Base-by-base conservation (phyloP, 116 monocot genomes). In the Phalaenopsis hybrid region DNA sequence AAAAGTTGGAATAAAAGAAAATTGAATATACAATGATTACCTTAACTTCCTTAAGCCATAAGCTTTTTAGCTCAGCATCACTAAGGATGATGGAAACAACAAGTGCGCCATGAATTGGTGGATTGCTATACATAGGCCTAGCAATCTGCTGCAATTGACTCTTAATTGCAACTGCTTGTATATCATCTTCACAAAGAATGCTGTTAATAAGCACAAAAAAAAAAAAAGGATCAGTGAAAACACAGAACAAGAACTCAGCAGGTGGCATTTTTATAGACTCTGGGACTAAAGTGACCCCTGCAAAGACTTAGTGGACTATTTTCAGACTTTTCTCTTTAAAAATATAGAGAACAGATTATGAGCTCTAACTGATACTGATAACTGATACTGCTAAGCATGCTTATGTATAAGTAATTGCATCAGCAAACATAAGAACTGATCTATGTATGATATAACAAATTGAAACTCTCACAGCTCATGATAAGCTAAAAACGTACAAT, bases 91-190 rank as follows among this genome's bases (percentile, higher is more conserved):
- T 92, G 13, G 93, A 92, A 83, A 94, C 94, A 80, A 99, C 79
- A 43, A 93, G 85, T 21, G 99, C 88, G 76, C 99, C 99, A 85
- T 99, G 99, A 59, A 95, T 75, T 80, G 99, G 95, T 75, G 95
- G 99, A 57, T 95, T 99, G 78, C 95, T 93, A 81, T 99, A 99
- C 99, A 99, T 99, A 43, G 99, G 99, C 79, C 99, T 93, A 9
- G 91, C 95, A 81, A 99, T 89, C 81, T 99, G 99, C 83, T 99
- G 93, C 86, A 99, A 75, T 87, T 95, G 99, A 85, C 99, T 99
- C 90, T 99, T 99, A 74, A 99, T 95, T 23, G 95, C 87, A 45
- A 93, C 95, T 51, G 99, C 99, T 89, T 99, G 90, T 34, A 88
- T 83, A 59, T 95, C 99, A 92, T 95, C 87, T 78, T 95, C 93